Evolutionary conservation across 768 basidiomycete genomes (phyloP).

Genomic region (Chalciporus chontae): DNA sequence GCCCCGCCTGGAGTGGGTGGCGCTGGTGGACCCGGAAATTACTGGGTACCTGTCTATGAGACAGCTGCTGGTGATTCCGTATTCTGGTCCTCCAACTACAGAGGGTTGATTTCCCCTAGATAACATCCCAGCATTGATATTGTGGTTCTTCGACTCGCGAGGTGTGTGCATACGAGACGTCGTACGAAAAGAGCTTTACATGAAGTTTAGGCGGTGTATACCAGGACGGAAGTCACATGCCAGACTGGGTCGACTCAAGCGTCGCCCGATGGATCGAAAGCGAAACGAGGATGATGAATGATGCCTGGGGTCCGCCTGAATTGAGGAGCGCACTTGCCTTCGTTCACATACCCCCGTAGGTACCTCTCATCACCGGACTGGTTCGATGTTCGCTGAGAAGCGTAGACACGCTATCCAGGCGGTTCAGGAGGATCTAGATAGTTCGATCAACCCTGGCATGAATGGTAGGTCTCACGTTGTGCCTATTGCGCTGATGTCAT

Average conservation of each 20-base stretch:
- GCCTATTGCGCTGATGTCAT: background rate
- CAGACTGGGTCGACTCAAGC: constrained; percentile 66
- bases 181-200: constrained; percentile 1
- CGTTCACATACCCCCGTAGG: constrained; percentile 74
- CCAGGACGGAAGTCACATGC: constrained; percentile 41
- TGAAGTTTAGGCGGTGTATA: constrained; percentile 44
- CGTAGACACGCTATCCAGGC: constrained; percentile 28
- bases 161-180: constrained; percentile 31
- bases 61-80: constrained; percentile 28
- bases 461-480: constrained; percentile 30
- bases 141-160: constrained; percentile 79
- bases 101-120: constrained; percentile 19
- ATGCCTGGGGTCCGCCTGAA: constrained; percentile 53
- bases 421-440: constrained; percentile 35
- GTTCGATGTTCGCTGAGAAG: background rate
- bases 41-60: constrained; percentile 70
- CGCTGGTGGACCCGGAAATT: constrained; percentile 59
- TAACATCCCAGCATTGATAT: constrained; percentile 47
- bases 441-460: constrained; percentile 39
- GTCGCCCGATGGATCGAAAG: constrained; percentile 59
- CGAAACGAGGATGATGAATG: constrained; percentile 53
- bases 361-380: constrained; percentile 1
- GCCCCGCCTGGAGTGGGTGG: constrained; percentile 65
- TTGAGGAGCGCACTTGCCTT: constrained; percentile 60
- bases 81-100: background rate